Percentiles rank a stretch among this genome's conserved stretches.
These are phyloP conservation scores for Dryas integrifolia DNA, from an alignment of 331 rosid species.

Conservation along the genomic window DNA sequence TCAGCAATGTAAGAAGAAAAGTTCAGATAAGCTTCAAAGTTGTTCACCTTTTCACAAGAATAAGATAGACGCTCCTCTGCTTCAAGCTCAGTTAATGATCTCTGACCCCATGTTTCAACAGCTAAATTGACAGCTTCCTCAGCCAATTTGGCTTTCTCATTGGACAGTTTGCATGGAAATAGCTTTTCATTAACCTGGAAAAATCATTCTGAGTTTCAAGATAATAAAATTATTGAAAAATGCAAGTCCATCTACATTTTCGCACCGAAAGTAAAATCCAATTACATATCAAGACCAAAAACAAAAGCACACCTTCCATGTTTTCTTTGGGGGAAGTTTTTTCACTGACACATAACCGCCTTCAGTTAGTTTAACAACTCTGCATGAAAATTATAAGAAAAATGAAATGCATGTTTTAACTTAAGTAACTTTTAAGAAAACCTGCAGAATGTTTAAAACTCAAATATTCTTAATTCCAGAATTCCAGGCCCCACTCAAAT, in stretches of 20 bases:
- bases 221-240: constrained; percentile 9
- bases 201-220: constrained; percentile 29
- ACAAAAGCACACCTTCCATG: constrained; percentile 68
- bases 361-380: constrained; percentile 78
- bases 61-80: constrained; percentile 96
- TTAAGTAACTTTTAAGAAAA: constrained; percentile 13
- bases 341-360: constrained; percentile 81
- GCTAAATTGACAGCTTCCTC: constrained; percentile 82
- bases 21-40: constrained; percentile 1
- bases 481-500: neutral
- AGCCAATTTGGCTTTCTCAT: constrained; percentile 53
- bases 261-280: neutral
- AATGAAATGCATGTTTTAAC: constrained; percentile 25
- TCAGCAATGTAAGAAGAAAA: neutral
- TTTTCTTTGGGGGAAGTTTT: constrained; percentile 77
- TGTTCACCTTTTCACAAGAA: constrained; percentile 82
- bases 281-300: constrained; percentile 23
- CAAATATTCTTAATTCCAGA: constrained; percentile 6
- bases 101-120: constrained; percentile 79
- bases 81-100: constrained; percentile 91
- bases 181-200: constrained; percentile 78
- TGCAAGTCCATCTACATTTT: neutral
- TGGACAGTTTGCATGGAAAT: constrained; percentile 82
- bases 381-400: constrained; percentile 45
- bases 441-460: constrained; percentile 7